Percentiles rank a stretch among this genome's conserved stretches.
These are phyloP conservation scores for Lycium barbarum DNA, from an alignment of 257 asterid species.

Conservation along the genomic window DNA sequence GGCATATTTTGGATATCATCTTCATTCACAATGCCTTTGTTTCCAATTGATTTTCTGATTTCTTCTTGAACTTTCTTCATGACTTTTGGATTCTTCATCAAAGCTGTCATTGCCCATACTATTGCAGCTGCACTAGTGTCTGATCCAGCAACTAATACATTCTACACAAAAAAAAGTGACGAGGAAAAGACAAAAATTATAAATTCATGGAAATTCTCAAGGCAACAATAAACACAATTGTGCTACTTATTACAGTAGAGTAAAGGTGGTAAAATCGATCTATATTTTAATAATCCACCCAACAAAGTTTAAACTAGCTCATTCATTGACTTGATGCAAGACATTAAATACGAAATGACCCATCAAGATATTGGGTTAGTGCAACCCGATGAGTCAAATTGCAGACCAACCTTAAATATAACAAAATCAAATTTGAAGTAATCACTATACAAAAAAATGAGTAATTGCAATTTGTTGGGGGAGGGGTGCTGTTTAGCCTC, in stretches of 20 bases:
- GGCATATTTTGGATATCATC: neutral
- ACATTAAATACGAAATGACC: no score
- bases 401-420: neutral
- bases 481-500: no score
- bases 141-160: no score
- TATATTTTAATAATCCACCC: no score
- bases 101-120: neutral
- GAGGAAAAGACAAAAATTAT: no score
- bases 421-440: neutral
- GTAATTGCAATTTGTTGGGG: no score
- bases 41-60: neutral
- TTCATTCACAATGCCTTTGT: neutral
- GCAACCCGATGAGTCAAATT: neutral
- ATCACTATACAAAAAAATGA: neutral
- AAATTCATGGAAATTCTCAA: neutral
- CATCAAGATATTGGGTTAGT: neutral
- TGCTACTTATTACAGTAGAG: no score
- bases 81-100: neutral
- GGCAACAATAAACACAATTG: no score
- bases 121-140: no score
- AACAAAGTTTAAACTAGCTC: no score
- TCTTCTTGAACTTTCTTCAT: conserved; percentile 10
- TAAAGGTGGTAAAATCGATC: no score
- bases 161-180: neutral
- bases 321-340: no score